A percentile compares a stretch with the other conserved stretches of the same genome.
Conservation (phyloP, 495 filamentous ascomycete species). For the Penicillium atrosanguineum region DNA sequence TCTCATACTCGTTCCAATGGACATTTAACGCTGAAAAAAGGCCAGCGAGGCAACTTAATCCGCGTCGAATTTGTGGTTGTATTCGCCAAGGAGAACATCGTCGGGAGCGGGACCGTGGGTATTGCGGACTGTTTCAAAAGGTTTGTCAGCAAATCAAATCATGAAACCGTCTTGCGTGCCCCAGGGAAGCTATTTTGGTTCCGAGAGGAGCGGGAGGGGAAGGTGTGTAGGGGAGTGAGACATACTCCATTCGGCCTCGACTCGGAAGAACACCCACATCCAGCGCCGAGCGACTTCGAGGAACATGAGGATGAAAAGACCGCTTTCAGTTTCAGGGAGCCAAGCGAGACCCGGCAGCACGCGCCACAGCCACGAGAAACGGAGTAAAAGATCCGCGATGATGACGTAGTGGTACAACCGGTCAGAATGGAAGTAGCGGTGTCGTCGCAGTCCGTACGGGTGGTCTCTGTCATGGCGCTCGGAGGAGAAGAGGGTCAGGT, state of each 20-base stretch:
- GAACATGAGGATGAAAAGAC: slow-evolving; percentile 82
- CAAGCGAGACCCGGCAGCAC: slow-evolving; percentile 75
- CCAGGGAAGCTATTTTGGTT: background rate
- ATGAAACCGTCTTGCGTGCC: background rate
- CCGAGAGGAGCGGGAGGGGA: background rate
- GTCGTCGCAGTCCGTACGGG: slow-evolving; percentile 73
- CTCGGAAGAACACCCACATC: slow-evolving; percentile 96
- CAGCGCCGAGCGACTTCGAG: slow-evolving; percentile 84
- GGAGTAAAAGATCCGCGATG: slow-evolving; percentile 69
- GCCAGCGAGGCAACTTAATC: slow-evolving; percentile 35
- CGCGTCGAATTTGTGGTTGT: slow-evolving; percentile 49
- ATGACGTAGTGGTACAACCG: slow-evolving; percentile 83
- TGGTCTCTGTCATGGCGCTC: slow-evolving; percentile 54
- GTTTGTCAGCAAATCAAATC: slow-evolving; percentile 17
- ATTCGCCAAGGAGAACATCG: slow-evolving; percentile 54
- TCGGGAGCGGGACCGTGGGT: slow-evolving; percentile 52
- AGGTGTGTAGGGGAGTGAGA: slow-evolving; percentile 7
- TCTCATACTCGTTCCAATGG: slow-evolving; percentile 19
- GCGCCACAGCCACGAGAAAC: slow-evolving; percentile 89
- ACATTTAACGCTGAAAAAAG: background rate
- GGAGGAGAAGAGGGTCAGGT: slow-evolving; percentile 73
- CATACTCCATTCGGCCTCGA: slow-evolving; percentile 87
- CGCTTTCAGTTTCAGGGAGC: slow-evolving; percentile 78
- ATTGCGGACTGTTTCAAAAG: slow-evolving; percentile 46
- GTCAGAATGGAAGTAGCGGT: slow-evolving; percentile 64